Evolutionary conservation across 1,284 basidiomycete genomes (phyloP).

Genomic region (Erythrobasidium hasegawianum): DNA sequence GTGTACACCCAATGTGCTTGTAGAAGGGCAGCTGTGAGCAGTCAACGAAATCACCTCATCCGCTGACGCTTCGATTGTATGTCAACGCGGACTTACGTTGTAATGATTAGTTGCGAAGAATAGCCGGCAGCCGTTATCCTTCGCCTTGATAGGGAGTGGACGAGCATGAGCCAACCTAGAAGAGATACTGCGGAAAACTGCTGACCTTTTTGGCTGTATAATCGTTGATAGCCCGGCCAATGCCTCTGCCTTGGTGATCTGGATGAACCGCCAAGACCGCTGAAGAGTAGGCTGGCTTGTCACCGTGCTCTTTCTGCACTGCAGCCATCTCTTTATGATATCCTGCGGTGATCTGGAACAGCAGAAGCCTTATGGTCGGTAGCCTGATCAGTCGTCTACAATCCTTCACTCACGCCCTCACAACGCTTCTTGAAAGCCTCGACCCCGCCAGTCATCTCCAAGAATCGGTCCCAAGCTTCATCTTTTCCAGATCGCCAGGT

Average conservation of each 20-base stretch:
- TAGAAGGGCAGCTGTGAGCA: not conserved
- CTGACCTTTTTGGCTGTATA: constrained; percentile 2
- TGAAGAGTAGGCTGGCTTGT: not conserved
- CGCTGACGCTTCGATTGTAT: not conserved
- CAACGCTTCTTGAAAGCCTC: not conserved
- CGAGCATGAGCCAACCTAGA: no score
- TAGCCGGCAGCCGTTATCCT: not conserved
- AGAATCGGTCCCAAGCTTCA: not conserved
- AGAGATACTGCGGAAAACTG: not conserved
- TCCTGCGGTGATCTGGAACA: not conserved
- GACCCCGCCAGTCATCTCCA: not conserved
- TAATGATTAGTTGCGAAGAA: no score
- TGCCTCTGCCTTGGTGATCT: constrained; percentile 12
- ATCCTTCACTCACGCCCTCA: not conserved
- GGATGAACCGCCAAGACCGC: constrained; percentile 11
- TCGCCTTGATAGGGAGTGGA: not conserved
- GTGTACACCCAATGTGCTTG: constrained; percentile 1
- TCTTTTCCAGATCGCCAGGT: not conserved
- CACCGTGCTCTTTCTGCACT: not conserved
- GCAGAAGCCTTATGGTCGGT: no score
- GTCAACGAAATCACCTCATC: not conserved
- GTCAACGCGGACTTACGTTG: not conserved
- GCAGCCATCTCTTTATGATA: not conserved
- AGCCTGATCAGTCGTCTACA: no score
- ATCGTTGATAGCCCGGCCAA: constrained; percentile 9